Percentiles rank a stretch among this genome's conserved stretches.
These are phyloP conservation scores for Encephalitozoon cuniculi DNA, from an alignment of 371 early-diverging fungal genomes.

Conservation along the genomic window DNA sequence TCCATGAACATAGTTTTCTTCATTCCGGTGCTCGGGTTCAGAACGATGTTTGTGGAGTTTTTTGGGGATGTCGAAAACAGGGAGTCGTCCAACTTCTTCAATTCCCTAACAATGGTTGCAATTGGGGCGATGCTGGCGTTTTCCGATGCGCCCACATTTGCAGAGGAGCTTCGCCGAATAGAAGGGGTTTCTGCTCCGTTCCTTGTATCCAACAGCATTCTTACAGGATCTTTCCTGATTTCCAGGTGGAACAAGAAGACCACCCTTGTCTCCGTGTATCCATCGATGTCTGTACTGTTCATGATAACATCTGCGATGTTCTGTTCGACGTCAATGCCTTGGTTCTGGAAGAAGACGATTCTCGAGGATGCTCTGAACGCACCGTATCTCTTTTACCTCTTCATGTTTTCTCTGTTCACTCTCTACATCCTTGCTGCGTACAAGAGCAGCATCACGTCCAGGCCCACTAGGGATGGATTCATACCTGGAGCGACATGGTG, in stretches of 20 bases:
- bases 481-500: not conserved
- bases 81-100: not conserved
- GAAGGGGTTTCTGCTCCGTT: not conserved
- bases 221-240: not conserved
- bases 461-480: not conserved
- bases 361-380: not conserved
- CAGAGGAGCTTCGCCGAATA: not conserved
- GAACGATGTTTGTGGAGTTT: not conserved
- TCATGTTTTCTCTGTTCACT: not conserved
- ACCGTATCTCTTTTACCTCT: not conserved
- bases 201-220: not conserved
- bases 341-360: not conserved
- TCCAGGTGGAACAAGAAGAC: not conserved
- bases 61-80: not conserved
- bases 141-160: not conserved
- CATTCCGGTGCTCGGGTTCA: not conserved
- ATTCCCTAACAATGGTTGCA: not conserved
- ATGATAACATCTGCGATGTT: not conserved
- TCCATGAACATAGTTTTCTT: not conserved
- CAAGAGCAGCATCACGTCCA: not conserved
- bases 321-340: not conserved
- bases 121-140: not conserved
- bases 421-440: not conserved
- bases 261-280: not conserved
- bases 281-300: not conserved